phyloP scores from a whole-genome alignment of 192 early-diverging fungal species.

The Jimgerdemannia lactiflua region DNA sequence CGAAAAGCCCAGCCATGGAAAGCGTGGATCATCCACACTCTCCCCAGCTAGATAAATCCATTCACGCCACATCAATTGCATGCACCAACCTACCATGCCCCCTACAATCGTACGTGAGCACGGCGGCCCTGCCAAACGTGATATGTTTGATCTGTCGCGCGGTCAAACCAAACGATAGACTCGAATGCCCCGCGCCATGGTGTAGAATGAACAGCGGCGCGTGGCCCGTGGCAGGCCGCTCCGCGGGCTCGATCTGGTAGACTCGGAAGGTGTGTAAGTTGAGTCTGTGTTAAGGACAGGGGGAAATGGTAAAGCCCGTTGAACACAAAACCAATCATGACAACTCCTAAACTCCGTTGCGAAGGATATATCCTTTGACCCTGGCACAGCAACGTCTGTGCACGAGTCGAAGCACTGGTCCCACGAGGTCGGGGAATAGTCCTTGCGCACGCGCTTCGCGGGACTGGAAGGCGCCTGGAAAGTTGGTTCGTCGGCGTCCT shows the following conservation, averaged over 20 bases:
- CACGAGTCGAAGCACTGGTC: neutral
- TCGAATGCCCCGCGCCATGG: slow-evolving; percentile 78
- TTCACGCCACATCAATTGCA: neutral
- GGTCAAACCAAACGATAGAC: slow-evolving; percentile 63
- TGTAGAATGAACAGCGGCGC: slow-evolving; percentile 74
- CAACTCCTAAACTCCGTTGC: neutral
- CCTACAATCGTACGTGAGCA: slow-evolving; percentile 68
- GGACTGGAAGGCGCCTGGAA: no score
- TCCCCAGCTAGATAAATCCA: neutral
- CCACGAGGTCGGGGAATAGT: neutral
- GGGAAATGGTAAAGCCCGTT: neutral
- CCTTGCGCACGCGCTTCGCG: neutral
- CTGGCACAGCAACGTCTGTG: neutral
- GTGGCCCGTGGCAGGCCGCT: slow-evolving; percentile 6
- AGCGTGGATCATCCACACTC: no score
- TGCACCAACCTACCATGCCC: slow-evolving; percentile 60
- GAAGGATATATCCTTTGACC: neutral
- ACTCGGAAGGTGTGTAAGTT: slow-evolving; percentile 1
- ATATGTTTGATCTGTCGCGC: slow-evolving; percentile 46
- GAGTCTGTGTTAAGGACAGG: neutral
- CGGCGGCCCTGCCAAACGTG: slow-evolving; percentile 29
- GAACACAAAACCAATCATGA: neutral
- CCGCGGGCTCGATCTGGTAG: neutral
- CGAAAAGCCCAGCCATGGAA: no score
- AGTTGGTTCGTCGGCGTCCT: neutral